Evolutionary conservation across 495 filamentous ascomycete genomes (phyloP).

Genomic region (Penicillium roqueforti): DNA sequence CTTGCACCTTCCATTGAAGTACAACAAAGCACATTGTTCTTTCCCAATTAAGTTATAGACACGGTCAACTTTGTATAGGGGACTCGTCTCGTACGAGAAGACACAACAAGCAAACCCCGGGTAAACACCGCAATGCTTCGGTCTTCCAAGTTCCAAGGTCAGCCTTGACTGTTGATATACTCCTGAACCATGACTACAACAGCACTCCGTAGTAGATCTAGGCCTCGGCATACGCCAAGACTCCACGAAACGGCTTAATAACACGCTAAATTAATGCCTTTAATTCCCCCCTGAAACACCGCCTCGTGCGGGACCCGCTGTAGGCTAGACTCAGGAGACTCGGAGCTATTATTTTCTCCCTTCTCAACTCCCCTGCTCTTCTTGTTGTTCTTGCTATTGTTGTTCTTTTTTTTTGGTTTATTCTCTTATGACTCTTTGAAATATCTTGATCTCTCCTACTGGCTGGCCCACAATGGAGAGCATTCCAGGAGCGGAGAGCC

Average conservation of each 20-base stretch:
- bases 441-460: conserved; percentile 19
- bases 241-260: not conserved
- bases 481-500: conserved; percentile 31
- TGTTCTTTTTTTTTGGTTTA: not conserved
- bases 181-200: too few relatives aligned
- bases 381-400: not conserved
- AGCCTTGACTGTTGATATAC: too few relatives aligned
- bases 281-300: conserved; percentile 25
- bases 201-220: too few relatives aligned
- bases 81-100: too few relatives aligned
- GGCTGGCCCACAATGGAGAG: conserved; percentile 39
- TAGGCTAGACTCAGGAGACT: conserved; percentile 27
- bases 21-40: not conserved
- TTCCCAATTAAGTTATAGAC: too few relatives aligned
- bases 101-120: too few relatives aligned
- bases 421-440: conserved; percentile 12
- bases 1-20: not conserved
- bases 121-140: too few relatives aligned
- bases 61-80: too few relatives aligned
- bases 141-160: too few relatives aligned
- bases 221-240: too few relatives aligned
- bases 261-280: too few relatives aligned
- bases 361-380: conserved; percentile 1
- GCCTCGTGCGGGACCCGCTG: conserved; percentile 19
- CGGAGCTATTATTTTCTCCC: conserved; percentile 10